Percentiles rank a stretch among this genome's conserved stretches.
These are phyloP conservation scores for Sicyos edulis DNA, from an alignment of 306 rosid genomes.

Conservation along the genomic window DNA sequence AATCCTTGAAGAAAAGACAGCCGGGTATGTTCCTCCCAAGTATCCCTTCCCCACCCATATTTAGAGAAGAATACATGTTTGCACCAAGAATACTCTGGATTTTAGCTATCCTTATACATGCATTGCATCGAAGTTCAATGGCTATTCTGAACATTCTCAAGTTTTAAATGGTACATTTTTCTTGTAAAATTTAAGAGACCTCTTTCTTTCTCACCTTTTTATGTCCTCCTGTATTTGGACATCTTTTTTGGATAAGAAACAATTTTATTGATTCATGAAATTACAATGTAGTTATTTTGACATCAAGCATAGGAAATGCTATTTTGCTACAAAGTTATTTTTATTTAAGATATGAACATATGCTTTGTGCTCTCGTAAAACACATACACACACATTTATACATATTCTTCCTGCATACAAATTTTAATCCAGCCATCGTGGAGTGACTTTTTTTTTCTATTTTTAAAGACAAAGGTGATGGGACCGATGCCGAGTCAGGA, in stretches of 20 bases:
- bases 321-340: background rate
- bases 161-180: background rate
- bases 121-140: conserved; percentile 4
- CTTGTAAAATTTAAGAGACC: background rate
- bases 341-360: background rate
- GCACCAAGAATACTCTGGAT: background rate
- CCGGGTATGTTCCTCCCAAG: conserved; percentile 40
- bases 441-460: conserved; percentile 20
- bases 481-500: conserved; percentile 62
- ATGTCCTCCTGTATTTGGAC: background rate
- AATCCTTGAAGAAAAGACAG: conserved; percentile 81
- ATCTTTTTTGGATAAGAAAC: too few relatives aligned
- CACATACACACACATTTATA: too few relatives aligned
- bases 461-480: conserved; percentile 68
- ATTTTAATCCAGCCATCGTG: conserved; percentile 2
- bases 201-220: background rate
- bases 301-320: background rate
- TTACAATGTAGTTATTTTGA: too few relatives aligned
- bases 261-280: too few relatives aligned
- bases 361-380: background rate
- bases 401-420: background rate
- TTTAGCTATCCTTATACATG: background rate
- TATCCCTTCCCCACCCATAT: background rate
- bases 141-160: background rate
- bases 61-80: background rate